These are phyloP conservation scores for Galium porrigens DNA, from an alignment of 305 asterid genomes.

Conservation along the genomic window DNA sequence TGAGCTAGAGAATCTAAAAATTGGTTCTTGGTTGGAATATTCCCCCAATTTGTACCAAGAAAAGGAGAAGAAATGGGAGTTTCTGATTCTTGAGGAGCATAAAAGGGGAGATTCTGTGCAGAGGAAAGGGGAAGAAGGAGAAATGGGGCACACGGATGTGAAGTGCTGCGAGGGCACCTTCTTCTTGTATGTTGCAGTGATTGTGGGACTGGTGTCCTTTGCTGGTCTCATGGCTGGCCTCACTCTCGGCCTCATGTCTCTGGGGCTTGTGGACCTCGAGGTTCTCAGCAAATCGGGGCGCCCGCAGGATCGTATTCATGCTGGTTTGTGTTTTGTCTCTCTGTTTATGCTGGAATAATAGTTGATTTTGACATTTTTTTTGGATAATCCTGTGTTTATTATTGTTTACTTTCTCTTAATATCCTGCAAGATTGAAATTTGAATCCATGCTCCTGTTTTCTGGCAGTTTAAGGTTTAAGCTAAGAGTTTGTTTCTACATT, in stretches of 20 bases:
- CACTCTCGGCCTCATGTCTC: slow-evolving; percentile 92
- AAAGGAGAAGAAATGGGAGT: neutral
- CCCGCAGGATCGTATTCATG: slow-evolving; percentile 72
- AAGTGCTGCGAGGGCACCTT: slow-evolving; percentile 50
- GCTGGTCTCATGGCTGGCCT: slow-evolving; percentile 98
- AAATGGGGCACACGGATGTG: slow-evolving; percentile 29
- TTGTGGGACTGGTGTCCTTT: slow-evolving; percentile 59
- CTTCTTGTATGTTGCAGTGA: slow-evolving; percentile 29
- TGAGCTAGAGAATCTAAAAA: neutral
- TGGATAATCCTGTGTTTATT: neutral
- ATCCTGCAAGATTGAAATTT: no score
- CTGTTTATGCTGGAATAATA: neutral
- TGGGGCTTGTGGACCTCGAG: slow-evolving; percentile 96
- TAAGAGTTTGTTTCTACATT: neutral
- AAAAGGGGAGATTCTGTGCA: neutral
- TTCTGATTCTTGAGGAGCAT: neutral
- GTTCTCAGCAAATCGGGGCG: slow-evolving; percentile 94
- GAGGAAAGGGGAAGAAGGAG: neutral
- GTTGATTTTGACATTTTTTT: neutral
- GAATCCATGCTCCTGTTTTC: neutral
- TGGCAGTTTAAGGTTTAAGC: neutral
- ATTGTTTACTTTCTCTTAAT: neutral
- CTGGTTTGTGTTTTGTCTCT: slow-evolving; percentile 32
- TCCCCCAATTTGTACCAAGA: neutral
- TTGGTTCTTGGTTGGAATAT: neutral